Base-by-base conservation (phyloP, 2,329 filamentous ascomycete genomes). In the Cladosporium phlei region DNA sequence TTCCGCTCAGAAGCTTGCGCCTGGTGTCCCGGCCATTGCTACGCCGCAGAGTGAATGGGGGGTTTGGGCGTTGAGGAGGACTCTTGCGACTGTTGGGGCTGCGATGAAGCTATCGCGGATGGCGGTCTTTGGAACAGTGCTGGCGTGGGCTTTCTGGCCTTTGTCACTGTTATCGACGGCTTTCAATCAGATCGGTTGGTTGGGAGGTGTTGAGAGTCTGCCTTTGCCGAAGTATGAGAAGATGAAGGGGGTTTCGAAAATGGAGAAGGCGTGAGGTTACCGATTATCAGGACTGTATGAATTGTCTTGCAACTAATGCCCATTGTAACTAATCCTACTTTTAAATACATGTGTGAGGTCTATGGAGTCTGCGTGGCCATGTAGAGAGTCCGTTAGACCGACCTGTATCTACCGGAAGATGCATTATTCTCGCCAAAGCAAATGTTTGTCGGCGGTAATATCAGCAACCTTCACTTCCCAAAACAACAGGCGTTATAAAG, bases 1-100 rank as follows among this genome's bases (percentile, higher is more conserved):
- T 4, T 47, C 45, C 8, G 56, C 57, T 7, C 62, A 66, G 49
- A 55, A 54, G 40, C 47, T 66, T 20, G 49, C 56, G 2, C 60
- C 61, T 2, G 60, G 60, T 11, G 50, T 55, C 2, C 61, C 59
- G 1, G 47, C 51, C 11, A 39, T 63, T n/a, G 52, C 55, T 16
- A 57, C 59, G 33, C 61, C 59, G 17, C 44, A 60, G 22, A 59
- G 57, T 2, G 40, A 33, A 1, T 57, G 51, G 51, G 44, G 35
- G 1, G 33, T 45, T 7, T 35, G 42, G 42, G 12, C 12, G 11
- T 12, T 29, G 32, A 45, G 16, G 7, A 35, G 8, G 5, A 25
- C 5, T 5, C 21, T 45, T 7, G 17, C 16, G 24, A 20, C 24
- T 37, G 32, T 45, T 2, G 24, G 22, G 10, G 28, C 24, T 9